Conservation (phyloP, 2,329 filamentous ascomycete genomes). For the Penicillium sp. region DNA sequence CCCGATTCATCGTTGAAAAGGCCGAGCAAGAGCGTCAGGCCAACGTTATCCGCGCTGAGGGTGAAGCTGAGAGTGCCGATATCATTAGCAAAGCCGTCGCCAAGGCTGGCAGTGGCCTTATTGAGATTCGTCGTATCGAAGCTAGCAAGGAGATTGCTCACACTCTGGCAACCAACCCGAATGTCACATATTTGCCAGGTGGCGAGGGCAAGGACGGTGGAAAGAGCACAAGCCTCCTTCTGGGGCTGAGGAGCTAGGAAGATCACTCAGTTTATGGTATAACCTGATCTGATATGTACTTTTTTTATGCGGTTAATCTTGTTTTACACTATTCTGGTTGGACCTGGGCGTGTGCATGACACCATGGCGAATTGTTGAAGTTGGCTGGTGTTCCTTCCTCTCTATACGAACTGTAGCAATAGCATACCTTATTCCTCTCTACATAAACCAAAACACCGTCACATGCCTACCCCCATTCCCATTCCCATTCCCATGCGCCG, state of each 20-base stretch:
- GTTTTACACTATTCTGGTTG: constrained; percentile 27
- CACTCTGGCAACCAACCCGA: constrained; percentile 86
- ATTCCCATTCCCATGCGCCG: neutral
- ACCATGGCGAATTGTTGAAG: constrained; percentile 33
- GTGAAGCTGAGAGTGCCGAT: constrained; percentile 94
- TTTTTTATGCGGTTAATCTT: constrained; percentile 25
- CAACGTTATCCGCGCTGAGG: constrained; percentile 97
- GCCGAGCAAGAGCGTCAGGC: constrained; percentile 98
- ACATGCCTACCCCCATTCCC: neutral
- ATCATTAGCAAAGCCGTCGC: constrained; percentile 93
- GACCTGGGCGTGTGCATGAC: constrained; percentile 36
- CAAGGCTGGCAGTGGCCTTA: constrained; percentile 89
- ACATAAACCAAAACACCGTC: constrained; percentile 5
- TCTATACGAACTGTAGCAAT: constrained; percentile 32
- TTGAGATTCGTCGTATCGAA: constrained; percentile 97
- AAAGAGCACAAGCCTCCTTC: constrained; percentile 68
- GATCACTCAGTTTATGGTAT: neutral
- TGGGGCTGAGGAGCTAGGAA: constrained; percentile 65
- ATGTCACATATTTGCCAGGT: constrained; percentile 91
- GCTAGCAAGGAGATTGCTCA: constrained; percentile 94
- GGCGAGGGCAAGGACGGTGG: constrained; percentile 63
- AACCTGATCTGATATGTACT: constrained; percentile 23
- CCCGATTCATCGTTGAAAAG: constrained; percentile 97
- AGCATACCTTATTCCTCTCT: constrained; percentile 32
- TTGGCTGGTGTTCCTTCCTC: constrained; percentile 29